Base-by-base conservation (phyloP, 2,329 filamentous ascomycete genomes). In the Helotiales sp. region DNA sequence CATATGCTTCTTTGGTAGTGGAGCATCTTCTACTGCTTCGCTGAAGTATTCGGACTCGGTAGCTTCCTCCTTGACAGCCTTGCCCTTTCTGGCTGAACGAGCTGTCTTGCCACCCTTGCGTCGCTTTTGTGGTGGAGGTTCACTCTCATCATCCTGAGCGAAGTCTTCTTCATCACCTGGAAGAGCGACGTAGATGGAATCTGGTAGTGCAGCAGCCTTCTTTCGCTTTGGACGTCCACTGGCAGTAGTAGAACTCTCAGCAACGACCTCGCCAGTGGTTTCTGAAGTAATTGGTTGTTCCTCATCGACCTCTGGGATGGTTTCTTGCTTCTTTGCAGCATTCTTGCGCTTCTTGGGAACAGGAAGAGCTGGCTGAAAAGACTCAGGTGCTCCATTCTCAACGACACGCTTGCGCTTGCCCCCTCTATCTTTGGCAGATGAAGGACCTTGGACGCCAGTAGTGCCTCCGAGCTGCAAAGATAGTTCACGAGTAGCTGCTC, bases 1-100 rank as follows among this genome's bases (percentile, higher is more conserved):
- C 20, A 32, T 28, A 47, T 61, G 65, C 34, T 67, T 67, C 61
- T 63, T 67, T 15, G 65, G 50, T 61, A 20, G 57, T 3, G 55
- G 40, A 57, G 50, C 43, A 3, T 61, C 43, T 28, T 50, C 68
- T 83, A 15, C 61, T 34, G 61, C 60, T 15, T 55, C 64, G 20
- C 57, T 65, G 13, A 57, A 24, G 52, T 61, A 65, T 22, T 65
- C 64, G 20, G 64, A 65, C 50, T 69, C 67, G 2, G 59, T 69
- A 26, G 47, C 49, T 15, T 59, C 63, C 32, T 59, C 45, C 61
- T 70, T 70, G 28, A 62, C 6, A 15, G 26, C 24, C 32, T 66
- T 67, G 50, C 32, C 24, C 63, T 64, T 66, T 58, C 57, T 63
- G 15, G 52, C 49, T 1, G 49, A 6, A 52, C 61, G 49, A 54